phyloP scores from a whole-genome alignment of 352 stramenopile genomes.

The Sclerospora graminicola region DNA sequence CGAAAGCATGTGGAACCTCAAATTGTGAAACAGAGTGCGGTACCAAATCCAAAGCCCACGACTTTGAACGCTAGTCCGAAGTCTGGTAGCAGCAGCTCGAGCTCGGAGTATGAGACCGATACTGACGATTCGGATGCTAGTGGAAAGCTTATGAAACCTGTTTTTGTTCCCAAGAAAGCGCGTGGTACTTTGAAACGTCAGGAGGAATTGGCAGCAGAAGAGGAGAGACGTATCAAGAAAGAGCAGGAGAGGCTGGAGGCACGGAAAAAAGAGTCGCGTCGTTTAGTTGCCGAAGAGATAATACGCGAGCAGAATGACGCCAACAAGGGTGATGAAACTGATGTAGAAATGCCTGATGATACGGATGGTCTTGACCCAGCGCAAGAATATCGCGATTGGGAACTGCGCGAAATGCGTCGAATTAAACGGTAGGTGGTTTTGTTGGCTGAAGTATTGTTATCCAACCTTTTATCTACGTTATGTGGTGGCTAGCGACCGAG shows the following conservation, averaged over 20 bases:
- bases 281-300: conserved; percentile 68
- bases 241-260: conserved; percentile 50
- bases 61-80: conserved; percentile 15
- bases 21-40: conserved; percentile 23
- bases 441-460: not conserved
- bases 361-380: conserved; percentile 84
- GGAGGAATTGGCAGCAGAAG: conserved; percentile 69
- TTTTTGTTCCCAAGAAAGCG: conserved; percentile 88
- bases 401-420: conserved; percentile 88
- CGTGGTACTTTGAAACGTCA: conserved; percentile 75
- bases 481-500: conserved; percentile 48
- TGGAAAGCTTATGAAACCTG: conserved; percentile 81
- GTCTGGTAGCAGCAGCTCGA: conserved; percentile 38
- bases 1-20: conserved; percentile 22
- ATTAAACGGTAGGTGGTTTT: conserved; percentile 70
- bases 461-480: conserved; percentile 3
- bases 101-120: conserved; percentile 77
- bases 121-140: conserved; percentile 60
- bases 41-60: not conserved
- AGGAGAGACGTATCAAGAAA: conserved; percentile 40
- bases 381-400: conserved; percentile 89
- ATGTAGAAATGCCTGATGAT: conserved; percentile 86
- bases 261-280: conserved; percentile 60
- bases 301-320: conserved; percentile 46
- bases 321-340: conserved; percentile 38